These are phyloP conservation scores for Phytophthora idaei DNA, from an alignment of 352 stramenopile species.

Conservation along the genomic window DNA sequence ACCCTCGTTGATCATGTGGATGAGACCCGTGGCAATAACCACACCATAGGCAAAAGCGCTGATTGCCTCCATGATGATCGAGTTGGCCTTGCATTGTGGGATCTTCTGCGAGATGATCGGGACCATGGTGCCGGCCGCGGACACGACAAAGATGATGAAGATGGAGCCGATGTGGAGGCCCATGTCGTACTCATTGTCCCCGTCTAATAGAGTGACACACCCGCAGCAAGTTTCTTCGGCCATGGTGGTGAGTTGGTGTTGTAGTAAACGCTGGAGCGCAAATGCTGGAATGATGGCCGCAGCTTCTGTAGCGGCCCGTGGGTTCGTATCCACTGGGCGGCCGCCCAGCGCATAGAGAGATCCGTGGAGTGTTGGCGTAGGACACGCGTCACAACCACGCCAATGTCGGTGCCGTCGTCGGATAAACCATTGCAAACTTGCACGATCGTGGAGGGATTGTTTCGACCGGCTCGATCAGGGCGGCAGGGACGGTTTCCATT, in stretches of 20 bases:
- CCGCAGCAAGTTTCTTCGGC: slow-evolving; percentile 50
- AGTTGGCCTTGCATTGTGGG: slow-evolving; percentile 39
- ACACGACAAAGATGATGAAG: slow-evolving; percentile 66
- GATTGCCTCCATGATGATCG: slow-evolving; percentile 55
- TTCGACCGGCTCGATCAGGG: slow-evolving; percentile 1
- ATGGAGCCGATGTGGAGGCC: slow-evolving; percentile 53
- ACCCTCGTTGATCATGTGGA: slow-evolving; percentile 77
- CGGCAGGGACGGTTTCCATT: slow-evolving; percentile 1
- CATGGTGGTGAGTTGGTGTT: too few species aligned
- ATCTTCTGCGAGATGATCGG: slow-evolving; percentile 53
- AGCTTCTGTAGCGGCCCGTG: slow-evolving; percentile 1
- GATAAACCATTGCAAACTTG: slow-evolving; percentile 14
- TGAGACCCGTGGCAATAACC: slow-evolving; percentile 68
- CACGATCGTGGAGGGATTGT: slow-evolving; percentile 6
- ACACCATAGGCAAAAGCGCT: slow-evolving; percentile 70
- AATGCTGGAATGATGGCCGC: slow-evolving; percentile 18
- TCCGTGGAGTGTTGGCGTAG: not conserved
- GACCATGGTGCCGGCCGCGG: slow-evolving; percentile 44
- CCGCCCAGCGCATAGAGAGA: slow-evolving; percentile 2
- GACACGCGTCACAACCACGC: slow-evolving; percentile 20
- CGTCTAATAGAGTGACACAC: slow-evolving; percentile 38
- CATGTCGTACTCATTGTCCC: slow-evolving; percentile 53
- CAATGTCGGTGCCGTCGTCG: slow-evolving; percentile 21
- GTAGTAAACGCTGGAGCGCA: slow-evolving; percentile 13
- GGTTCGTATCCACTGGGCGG: slow-evolving; percentile 8